Percentiles rank a stretch among this genome's conserved stretches.
Conservation (phyloP, 176 grass and related monocot genomes). For the Carex littledalei region DNA sequence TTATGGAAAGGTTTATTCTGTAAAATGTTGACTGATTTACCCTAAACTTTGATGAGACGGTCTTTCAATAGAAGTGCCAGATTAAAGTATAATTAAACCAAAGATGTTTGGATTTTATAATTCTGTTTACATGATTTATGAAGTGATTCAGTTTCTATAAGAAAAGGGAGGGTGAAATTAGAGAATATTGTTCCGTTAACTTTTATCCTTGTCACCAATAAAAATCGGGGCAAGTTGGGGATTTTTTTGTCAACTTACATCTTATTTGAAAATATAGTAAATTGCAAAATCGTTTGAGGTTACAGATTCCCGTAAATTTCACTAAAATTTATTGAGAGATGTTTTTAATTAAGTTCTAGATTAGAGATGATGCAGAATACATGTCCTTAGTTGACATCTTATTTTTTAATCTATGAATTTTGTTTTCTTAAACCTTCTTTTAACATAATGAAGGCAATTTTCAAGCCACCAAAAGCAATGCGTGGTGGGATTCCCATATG, state of each 20-base stretch:
- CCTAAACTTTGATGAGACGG: neutral
- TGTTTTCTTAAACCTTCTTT: conserved; percentile 10
- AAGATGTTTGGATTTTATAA: neutral
- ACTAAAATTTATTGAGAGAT: neutral
- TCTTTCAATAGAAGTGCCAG: neutral
- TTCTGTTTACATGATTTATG: neutral
- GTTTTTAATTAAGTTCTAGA: neutral
- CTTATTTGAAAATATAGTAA: neutral
- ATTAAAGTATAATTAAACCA: neutral
- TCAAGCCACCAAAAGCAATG: conserved; percentile 77
- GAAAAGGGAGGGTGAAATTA: neutral
- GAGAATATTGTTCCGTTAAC: neutral
- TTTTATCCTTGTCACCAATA: neutral
- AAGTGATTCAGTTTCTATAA: neutral
- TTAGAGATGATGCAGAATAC: neutral
- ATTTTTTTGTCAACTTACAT: neutral
- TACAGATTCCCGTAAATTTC: neutral
- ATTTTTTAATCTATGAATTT: neutral
- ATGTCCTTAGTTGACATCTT: neutral
- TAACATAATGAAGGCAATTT: conserved; percentile 50
- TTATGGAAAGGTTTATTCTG: neutral
- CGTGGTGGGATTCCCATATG: conserved; percentile 90
- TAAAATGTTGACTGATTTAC: neutral
- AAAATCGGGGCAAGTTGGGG: neutral
- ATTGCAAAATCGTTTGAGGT: neutral